A percentile compares a stretch with the other conserved stretches of the same genome.
Evolutionary conservation across 2,329 filamentous ascomycete species (phyloP).

Genomic region (Tolypocladium pustulatum): DNA sequence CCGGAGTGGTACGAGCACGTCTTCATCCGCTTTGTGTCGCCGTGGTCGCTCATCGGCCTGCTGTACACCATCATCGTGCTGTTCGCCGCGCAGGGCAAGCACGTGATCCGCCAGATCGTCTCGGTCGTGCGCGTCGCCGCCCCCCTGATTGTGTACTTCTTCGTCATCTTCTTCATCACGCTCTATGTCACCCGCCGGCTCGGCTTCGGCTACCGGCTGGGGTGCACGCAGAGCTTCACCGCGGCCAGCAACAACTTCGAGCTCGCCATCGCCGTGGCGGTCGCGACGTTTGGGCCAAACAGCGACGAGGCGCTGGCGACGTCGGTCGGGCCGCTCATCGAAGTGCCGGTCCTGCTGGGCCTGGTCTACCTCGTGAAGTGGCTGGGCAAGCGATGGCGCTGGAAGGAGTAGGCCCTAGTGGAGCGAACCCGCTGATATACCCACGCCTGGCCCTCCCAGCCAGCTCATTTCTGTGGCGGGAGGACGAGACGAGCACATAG

Average conservation of each 20-base stretch:
- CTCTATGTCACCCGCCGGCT: conserved; percentile 49
- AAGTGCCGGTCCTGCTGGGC: conserved; percentile 70
- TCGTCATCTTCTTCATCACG: conserved; percentile 62
- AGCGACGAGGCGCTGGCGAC: conserved; percentile 74
- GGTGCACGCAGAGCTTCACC: conserved; percentile 73
- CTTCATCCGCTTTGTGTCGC: conserved; percentile 61
- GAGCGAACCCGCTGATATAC: not conserved
- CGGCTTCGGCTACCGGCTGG: conserved; percentile 64
- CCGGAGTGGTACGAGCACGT: conserved; percentile 52
- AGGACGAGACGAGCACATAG: not conserved
- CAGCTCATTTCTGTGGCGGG: not conserved
- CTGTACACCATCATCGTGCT: conserved; percentile 81
- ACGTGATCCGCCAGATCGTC: conserved; percentile 73
- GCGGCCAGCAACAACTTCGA: conserved; percentile 93
- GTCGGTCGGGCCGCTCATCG: conserved; percentile 76
- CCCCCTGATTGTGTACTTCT: conserved; percentile 73
- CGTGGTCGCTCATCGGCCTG: conserved; percentile 71
- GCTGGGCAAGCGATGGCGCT: conserved; percentile 42
- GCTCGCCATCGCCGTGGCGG: conserved; percentile 77
- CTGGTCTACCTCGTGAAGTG: conserved; percentile 66
- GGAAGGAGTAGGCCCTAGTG: conserved; percentile 24
- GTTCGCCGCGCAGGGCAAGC: conserved; percentile 69
- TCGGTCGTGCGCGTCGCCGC: conserved; percentile 73
- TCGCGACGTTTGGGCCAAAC: conserved; percentile 67
- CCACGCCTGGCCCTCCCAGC: not conserved